phyloP scores from a whole-genome alignment of 2,329 filamentous ascomycete species.

The Huntiella abstrusa region DNA sequence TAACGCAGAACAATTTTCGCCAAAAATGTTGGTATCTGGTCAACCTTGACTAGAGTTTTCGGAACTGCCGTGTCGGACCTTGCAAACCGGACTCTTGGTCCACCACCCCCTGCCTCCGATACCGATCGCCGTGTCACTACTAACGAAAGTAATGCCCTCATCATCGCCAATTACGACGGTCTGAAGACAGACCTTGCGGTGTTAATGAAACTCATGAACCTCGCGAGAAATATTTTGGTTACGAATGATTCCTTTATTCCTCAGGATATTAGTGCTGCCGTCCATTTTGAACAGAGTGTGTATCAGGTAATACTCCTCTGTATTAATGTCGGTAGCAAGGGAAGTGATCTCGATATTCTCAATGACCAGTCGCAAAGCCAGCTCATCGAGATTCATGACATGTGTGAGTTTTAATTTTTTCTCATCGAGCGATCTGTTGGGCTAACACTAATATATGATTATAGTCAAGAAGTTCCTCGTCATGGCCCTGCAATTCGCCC shows the following conservation, averaged over 20 bases:
- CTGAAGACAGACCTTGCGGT: slow-evolving; percentile 44
- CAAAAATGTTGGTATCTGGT: slow-evolving; percentile 45
- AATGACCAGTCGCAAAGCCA: slow-evolving; percentile 38
- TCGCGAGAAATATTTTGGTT: slow-evolving; percentile 44
- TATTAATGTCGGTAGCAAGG: slow-evolving; percentile 48
- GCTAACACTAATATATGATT: background rate
- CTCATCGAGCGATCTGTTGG: background rate
- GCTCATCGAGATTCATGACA: slow-evolving; percentile 42
- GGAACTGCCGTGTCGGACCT: slow-evolving; percentile 40
- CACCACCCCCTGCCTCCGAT: slow-evolving; percentile 32
- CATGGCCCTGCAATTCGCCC: slow-evolving; percentile 45
- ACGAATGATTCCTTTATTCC: slow-evolving; percentile 45
- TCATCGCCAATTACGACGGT: slow-evolving; percentile 40
- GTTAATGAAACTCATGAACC: slow-evolving; percentile 48
- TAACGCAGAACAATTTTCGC: slow-evolving; percentile 35
- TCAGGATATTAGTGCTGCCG: slow-evolving; percentile 45
- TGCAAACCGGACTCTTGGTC: slow-evolving; percentile 38
- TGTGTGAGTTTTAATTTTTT: slow-evolving; percentile 29
- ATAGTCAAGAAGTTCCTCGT: slow-evolving; percentile 47
- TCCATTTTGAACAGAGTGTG: slow-evolving; percentile 46
- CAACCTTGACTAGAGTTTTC: slow-evolving; percentile 44
- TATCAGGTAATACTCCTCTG: slow-evolving; percentile 47
- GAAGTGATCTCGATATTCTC: slow-evolving; percentile 43
- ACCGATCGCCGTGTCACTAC: slow-evolving; percentile 38
- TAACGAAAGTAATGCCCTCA: slow-evolving; percentile 42